Percentiles rank a stretch among this genome's conserved stretches.
Conservation (phyloP, 371 early-diverging fungal species). For the Lichtheimia ramosa region DNA sequence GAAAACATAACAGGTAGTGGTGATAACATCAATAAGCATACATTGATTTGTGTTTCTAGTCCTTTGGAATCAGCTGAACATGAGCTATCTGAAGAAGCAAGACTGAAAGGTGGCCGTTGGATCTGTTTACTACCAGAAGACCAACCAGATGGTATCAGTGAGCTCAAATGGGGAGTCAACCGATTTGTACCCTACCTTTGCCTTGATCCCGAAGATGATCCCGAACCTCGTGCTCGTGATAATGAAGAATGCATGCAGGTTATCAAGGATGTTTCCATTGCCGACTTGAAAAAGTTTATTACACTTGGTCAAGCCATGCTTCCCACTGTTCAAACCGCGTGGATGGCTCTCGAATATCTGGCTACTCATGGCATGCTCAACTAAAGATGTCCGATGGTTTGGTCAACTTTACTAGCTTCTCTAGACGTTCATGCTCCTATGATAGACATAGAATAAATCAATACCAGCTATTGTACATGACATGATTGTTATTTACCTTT, state of each 20-base stretch:
- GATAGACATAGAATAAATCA: neutral
- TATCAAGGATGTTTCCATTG: constrained; percentile 33
- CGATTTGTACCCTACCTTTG: constrained; percentile 64
- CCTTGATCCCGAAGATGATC: constrained; percentile 53
- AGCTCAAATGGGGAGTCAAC: constrained; percentile 67
- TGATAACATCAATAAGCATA: neutral
- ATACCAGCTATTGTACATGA: neutral
- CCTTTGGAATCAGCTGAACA: constrained; percentile 53
- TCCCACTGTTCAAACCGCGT: constrained; percentile 51
- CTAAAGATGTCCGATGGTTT: constrained; percentile 44
- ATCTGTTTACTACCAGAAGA: constrained; percentile 49
- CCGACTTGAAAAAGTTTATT: constrained; percentile 41
- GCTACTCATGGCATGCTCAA: constrained; percentile 22
- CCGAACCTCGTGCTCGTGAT: constrained; percentile 50
- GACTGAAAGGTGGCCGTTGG: constrained; percentile 53
- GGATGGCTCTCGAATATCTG: constrained; percentile 52
- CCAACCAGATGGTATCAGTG: constrained; percentile 55
- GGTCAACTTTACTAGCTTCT: constrained; percentile 57
- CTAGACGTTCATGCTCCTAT: constrained; percentile 53
- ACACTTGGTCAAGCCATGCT: constrained; percentile 48
- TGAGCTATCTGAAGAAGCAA: constrained; percentile 69
- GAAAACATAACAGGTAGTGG: constrained; percentile 49
- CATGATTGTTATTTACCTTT: constrained; percentile 33
- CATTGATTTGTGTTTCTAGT: constrained; percentile 11
- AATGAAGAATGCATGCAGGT: constrained; percentile 57